Evolutionary conservation across 78 protist genomes (phyloP), one percentile per base, ranked within the genome.

Genomic region (Salpingoeca rosetta): DNA sequence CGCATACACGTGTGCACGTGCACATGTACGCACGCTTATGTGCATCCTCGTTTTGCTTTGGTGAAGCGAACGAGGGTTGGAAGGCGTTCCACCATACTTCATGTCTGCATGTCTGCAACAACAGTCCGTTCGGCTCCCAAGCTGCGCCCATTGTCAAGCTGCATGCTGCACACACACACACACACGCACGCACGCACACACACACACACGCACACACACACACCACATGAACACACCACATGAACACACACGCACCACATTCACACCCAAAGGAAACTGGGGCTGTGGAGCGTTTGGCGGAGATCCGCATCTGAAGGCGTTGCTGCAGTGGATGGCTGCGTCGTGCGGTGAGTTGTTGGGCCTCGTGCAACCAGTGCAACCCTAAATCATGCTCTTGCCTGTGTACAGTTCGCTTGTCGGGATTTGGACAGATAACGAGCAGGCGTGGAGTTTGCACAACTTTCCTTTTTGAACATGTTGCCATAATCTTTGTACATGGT

Each of bases 241-340:
- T 51, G 31, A 51, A 51, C 7, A 7, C 65, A 51, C 65, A 51
- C 31, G 17, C 31, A 51, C 31, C 7, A 17, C 65, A 51, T 7
- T 22, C 7, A 17, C 7, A 51, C 84, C 87, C 35, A 86, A 89
- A 35, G 92, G 92, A 11, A 83, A 81, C 37, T 88, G 90, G 90
- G 92, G 92, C 40, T 92, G 92, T 80, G 92, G 92, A 0, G 92
- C 80, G 27, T 90, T 92, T 56, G 89, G 88, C 0, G 92, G 92
- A 1, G 86, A 87, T 41, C 37, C 0, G 28, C 84, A 89, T 28
- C 75, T 86, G 80, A 92, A 92, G 72, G n/a, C 39, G 0, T 3
- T 92, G 44, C 0, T 84, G 17, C 94, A 90, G 75, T 17, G 2
- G n/a, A 0, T 88, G 36, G 92, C 94, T 1, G 88, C 88, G 25